Evolutionary conservation across 2,329 filamentous ascomycete genomes (phyloP).

Genomic region (Aspergillus brunneoviolaceus): DNA sequence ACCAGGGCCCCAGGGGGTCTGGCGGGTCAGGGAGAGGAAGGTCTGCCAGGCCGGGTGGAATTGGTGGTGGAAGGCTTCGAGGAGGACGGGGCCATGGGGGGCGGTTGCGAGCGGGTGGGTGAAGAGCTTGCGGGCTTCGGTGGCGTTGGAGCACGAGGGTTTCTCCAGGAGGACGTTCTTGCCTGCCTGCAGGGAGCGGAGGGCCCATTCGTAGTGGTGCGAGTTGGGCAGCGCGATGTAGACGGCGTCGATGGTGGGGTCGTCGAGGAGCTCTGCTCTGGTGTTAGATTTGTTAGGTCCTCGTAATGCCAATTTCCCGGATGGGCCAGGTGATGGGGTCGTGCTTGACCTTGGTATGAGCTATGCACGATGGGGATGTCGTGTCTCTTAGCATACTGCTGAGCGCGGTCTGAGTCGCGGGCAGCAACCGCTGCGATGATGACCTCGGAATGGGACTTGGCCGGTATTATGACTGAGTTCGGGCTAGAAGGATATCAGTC

Average conservation of each 20-base stretch:
- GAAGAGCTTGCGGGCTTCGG: constrained; percentile 50
- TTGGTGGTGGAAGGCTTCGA: constrained; percentile 55
- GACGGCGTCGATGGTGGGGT: constrained; percentile 31
- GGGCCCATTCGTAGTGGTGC: constrained; percentile 48
- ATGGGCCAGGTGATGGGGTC: constrained; percentile 22
- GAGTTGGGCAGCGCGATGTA: constrained; percentile 52
- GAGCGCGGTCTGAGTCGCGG: constrained; percentile 48
- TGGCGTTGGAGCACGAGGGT: constrained; percentile 49
- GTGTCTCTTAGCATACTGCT: constrained; percentile 52
- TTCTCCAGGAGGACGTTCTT: constrained; percentile 61
- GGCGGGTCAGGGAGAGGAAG: constrained; percentile 30
- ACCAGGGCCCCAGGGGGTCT: constrained; percentile 17
- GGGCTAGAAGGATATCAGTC: constrained; percentile 13
- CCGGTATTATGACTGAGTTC: constrained; percentile 43
- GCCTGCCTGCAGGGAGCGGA: constrained; percentile 49
- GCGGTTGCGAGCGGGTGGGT: constrained; percentile 28
- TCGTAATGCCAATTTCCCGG: background rate
- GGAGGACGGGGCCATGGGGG: constrained; percentile 45
- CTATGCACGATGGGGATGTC: constrained; percentile 44
- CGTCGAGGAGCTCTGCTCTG: constrained; percentile 30
- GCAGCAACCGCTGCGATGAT: constrained; percentile 55
- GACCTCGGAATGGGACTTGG: constrained; percentile 55
- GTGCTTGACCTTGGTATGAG: constrained; percentile 46
- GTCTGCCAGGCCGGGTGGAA: constrained; percentile 52
- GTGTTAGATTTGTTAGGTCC: background rate